Evolutionary conservation across 2,329 filamentous ascomycete species (phyloP), one percentile per base, ranked within the genome.

Genomic region (Samsoniella hepiali): DNA sequence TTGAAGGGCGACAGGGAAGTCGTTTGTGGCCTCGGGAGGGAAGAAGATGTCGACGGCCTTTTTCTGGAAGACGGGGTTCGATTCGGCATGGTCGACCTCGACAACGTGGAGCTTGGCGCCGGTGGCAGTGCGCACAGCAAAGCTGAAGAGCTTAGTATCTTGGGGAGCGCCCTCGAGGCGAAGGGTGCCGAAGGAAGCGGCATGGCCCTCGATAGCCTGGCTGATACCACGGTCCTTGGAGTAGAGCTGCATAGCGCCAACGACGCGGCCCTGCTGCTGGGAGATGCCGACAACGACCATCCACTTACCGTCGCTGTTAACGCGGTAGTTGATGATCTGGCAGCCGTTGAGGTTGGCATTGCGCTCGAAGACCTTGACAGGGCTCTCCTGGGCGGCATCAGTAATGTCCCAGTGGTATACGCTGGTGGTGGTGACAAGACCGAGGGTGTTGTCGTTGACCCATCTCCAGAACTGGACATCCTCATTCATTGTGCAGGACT

Each of bases 401-500:
- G 94, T 94, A 68, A 99, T 91, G 75, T 99, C 92, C 95, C 95
- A 99, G 81, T 99, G 95, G 78, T 93, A 98, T 67, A 99, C 91
- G 47, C 91, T 88, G 67, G 85, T 90, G 65, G 96, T 93, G 67
- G 94, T 98, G 68, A 99, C 91, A 72, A 99, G 82, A 66, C 94
- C 95, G 65, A 99, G 81, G 66, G 89, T 91, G 64, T 85, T 90
- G 71, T 97, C 91, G 78, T 88, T 97, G 79, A 96, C 92, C 95
- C 95, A 99, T 81, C 97, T 97, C 96, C 95, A 99, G 84, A 96
- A 99, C 66, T 95, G 90, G 60, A 99, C 92, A 78, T 99, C 95
- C 77, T 98, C 95, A 72, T 90, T 92, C 91, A 98, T 97, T 61
- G 90, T 92, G 65, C 93, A 89, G 47, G 94, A 97, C 85, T 98